phyloP scores from a whole-genome alignment of 2,329 filamentous ascomycete genomes.

The Xylariales sp. region DNA sequence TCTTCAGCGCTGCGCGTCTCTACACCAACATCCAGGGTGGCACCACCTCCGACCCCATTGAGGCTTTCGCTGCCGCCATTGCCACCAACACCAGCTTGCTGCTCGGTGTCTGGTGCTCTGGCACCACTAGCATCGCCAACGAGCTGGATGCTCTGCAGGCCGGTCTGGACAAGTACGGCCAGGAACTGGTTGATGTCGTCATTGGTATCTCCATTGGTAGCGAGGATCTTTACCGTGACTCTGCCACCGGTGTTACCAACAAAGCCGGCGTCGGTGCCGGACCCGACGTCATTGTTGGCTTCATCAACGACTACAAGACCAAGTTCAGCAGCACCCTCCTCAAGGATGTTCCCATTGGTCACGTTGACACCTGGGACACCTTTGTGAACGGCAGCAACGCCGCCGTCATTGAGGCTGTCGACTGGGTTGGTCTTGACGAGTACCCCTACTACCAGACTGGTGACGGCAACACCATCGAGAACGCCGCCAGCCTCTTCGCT shows the following conservation, averaged over 20 bases:
- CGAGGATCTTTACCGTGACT: conserved; percentile 63
- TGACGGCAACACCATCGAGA: conserved; percentile 51
- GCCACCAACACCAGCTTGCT: conserved; percentile 56
- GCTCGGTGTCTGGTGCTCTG: conserved; percentile 61
- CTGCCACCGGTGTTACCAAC: conserved; percentile 58
- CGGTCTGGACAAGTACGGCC: conserved; percentile 50
- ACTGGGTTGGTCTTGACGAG: conserved; percentile 62
- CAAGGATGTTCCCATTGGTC: conserved; percentile 50
- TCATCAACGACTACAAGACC: conserved; percentile 61
- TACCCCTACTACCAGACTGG: conserved; percentile 63
- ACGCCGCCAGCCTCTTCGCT: conserved; percentile 51
- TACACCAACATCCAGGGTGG: conserved; percentile 66
- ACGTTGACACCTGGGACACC: conserved; percentile 66
- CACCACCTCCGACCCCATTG: conserved; percentile 69
- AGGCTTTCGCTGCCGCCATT: conserved; percentile 72
- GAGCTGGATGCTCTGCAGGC: conserved; percentile 58
- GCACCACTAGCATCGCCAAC: conserved; percentile 48
- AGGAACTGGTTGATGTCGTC: conserved; percentile 49
- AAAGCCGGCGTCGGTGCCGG: conserved; percentile 56
- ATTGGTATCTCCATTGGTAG: conserved; percentile 62
- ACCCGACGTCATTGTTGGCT: conserved; percentile 56
- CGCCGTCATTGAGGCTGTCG: conserved; percentile 55
- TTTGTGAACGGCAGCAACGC: conserved; percentile 58
- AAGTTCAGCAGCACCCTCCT: conserved; percentile 45
- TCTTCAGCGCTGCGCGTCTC: conserved; percentile 56